Evolutionary conservation across 2,329 filamentous ascomycete species (phyloP).

Genomic region (Xylariales sp.): DNA sequence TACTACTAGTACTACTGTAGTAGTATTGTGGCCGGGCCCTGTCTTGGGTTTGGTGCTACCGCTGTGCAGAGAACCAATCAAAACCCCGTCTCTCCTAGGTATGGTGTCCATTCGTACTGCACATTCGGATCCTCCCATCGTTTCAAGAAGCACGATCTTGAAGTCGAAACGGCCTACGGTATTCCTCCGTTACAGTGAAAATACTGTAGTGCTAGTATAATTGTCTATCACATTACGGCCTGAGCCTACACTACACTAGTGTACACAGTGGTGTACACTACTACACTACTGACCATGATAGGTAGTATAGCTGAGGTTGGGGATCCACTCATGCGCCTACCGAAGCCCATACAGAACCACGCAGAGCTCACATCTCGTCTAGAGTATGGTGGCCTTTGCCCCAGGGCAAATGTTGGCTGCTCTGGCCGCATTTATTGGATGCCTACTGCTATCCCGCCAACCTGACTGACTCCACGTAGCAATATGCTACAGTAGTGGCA

Average conservation of each 20-base stretch:
- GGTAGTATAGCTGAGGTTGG: conserved; percentile 8
- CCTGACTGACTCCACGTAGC: conserved; percentile 19
- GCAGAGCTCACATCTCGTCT: conserved; percentile 17
- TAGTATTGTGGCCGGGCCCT: not conserved
- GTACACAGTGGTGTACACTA: too few relatives aligned
- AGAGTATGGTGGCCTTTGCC: not conserved
- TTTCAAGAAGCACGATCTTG: conserved; percentile 41
- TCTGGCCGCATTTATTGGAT: conserved; percentile 1
- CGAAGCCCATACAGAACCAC: not conserved
- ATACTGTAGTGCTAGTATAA: not conserved
- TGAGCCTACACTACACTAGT: not conserved
- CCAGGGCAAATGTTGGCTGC: conserved; percentile 17
- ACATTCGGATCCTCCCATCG: conserved; percentile 35
- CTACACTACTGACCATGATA: too few relatives aligned
- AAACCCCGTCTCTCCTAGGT: not conserved
- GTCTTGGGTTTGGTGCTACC: conserved; percentile 11
- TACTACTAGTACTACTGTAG: too few relatives aligned
- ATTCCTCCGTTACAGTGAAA: not conserved
- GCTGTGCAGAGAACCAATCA: conserved; percentile 41
- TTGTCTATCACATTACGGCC: conserved; percentile 7
- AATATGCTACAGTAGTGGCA: conserved; percentile 12
- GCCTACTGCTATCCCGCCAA: conserved; percentile 1
- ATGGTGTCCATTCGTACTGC: too few relatives aligned
- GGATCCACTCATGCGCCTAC: conserved; percentile 19
- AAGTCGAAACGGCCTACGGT: conserved; percentile 3